phyloP scores from a whole-genome alignment of 805 yeast genomes.

The Suhomyces prunicola region DNA sequence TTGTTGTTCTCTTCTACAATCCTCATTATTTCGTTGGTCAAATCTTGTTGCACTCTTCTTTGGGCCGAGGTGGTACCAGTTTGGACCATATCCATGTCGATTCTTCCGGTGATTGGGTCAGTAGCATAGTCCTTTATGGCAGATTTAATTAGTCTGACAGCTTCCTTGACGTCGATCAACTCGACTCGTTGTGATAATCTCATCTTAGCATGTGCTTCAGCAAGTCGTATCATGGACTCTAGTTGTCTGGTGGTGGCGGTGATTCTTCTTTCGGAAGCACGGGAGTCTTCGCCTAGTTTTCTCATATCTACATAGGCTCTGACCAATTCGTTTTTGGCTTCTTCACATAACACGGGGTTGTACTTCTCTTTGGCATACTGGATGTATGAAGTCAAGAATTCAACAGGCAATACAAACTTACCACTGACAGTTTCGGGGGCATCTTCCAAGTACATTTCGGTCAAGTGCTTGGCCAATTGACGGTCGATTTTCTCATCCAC shows the following conservation, averaged over 20 bases:
- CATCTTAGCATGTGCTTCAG: slow-evolving; percentile 98
- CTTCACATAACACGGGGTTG: slow-evolving; percentile 76
- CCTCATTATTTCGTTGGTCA: slow-evolving; percentile 56
- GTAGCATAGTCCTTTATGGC: slow-evolving; percentile 98
- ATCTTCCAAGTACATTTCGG: slow-evolving; percentile 89
- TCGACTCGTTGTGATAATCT: slow-evolving; percentile 71
- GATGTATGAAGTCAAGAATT: slow-evolving; percentile 81
- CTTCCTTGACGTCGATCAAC: slow-evolving; percentile 82
- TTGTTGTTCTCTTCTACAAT: slow-evolving; percentile 48
- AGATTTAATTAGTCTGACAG: slow-evolving; percentile 85
- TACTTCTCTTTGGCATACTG: slow-evolving; percentile 88
- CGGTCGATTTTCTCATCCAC: slow-evolving; percentile 86
- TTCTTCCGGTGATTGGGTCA: slow-evolving; percentile 94
- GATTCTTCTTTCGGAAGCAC: slow-evolving; percentile 82
- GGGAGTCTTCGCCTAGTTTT: slow-evolving; percentile 85
- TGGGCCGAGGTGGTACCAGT: slow-evolving; percentile 92
- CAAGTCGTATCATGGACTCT: slow-evolving; percentile 89
- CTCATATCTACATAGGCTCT: slow-evolving; percentile 90
- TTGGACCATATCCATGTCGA: slow-evolving; percentile 95
- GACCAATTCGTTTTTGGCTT: slow-evolving; percentile 82
- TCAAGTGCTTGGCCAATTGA: slow-evolving; percentile 83
- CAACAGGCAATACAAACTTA: slow-evolving; percentile 76
- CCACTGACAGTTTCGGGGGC: slow-evolving; percentile 66
- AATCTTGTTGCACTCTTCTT: slow-evolving; percentile 70
- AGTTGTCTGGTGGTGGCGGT: slow-evolving; percentile 98